A percentile compares a stretch with the other conserved stretches of the same genome.
These are phyloP conservation scores for Avena insularis DNA, from an alignment of 176 grass and related monocot species.

Conservation along the genomic window DNA sequence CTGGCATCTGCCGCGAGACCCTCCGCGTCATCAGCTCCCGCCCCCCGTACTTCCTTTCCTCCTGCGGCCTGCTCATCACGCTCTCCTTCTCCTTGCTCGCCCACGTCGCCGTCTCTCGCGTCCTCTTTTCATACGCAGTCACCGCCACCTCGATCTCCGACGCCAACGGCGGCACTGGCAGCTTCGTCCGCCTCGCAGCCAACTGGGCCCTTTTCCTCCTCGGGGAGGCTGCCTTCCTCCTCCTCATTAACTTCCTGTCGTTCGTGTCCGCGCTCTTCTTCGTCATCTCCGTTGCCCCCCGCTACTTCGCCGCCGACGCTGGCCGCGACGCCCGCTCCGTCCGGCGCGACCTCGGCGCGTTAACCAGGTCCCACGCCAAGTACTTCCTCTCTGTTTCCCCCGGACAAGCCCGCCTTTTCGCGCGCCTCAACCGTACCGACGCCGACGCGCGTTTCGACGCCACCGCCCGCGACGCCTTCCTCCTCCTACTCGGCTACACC, in stretches of 20 bases:
- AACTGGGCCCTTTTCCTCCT: neutral
- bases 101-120: neutral
- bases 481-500: neutral
- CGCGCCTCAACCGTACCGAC: neutral
- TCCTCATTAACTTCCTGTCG: neutral
- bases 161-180: neutral
- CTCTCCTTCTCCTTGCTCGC: neutral
- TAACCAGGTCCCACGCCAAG: neutral
- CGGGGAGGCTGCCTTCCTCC: neutral
- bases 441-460: neutral
- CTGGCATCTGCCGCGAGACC: neutral
- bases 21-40: neutral
- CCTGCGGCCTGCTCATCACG: neutral
- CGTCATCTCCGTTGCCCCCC: neutral
- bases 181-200: neutral
- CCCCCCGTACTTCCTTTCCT: neutral
- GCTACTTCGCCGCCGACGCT: neutral
- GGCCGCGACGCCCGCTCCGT: neutral
- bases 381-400: neutral
- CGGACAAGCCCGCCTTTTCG: neutral
- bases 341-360: neutral
- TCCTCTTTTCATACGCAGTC: neutral
- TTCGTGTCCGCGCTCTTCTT: neutral
- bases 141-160: neutral
- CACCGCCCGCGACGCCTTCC: neutral